These are phyloP conservation scores for Potentilla sterilis DNA, from an alignment of 306 rosid genomes.

Conservation along the genomic window DNA sequence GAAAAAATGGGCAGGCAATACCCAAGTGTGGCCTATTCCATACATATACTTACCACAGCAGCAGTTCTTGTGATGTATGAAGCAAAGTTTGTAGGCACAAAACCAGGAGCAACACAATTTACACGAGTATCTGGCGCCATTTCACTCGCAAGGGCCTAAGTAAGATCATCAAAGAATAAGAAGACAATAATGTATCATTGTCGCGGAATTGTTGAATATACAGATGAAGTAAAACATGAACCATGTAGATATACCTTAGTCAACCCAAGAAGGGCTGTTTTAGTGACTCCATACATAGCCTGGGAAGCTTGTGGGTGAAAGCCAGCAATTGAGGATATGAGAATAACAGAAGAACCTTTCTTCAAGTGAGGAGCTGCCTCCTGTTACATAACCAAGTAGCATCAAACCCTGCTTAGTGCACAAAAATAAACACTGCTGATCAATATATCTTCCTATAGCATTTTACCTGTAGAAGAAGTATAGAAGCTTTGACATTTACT, in stretches of 20 bases:
- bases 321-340: conserved; percentile 79
- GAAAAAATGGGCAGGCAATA: background rate
- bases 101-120: conserved; percentile 93
- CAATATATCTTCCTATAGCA: too few relatives aligned
- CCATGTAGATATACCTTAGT: conserved; percentile 59
- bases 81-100: conserved; percentile 89
- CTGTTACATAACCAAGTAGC: conserved; percentile 36
- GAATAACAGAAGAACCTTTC: conserved; percentile 75
- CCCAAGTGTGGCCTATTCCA: background rate
- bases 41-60: conserved; percentile 41
- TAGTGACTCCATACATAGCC: conserved; percentile 98
- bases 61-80: conserved; percentile 47
- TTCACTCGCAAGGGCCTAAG: conserved; percentile 77
- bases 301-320: conserved; percentile 60
- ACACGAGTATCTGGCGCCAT: conserved; percentile 86
- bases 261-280: conserved; percentile 92
- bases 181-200: conserved; percentile 16
- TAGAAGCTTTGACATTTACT: conserved; percentile 85
- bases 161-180: conserved; percentile 26
- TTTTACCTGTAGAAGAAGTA: conserved; percentile 79
- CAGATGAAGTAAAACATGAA: background rate
- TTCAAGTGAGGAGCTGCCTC: conserved; percentile 73
- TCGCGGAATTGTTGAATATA: conserved; percentile 10
- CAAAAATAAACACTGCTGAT: background rate
- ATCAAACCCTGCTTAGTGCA: conserved; percentile 3